Evolutionary conservation across 2,329 filamentous ascomycete genomes (phyloP).

Genomic region (Drechslerella stenobrocha): DNA sequence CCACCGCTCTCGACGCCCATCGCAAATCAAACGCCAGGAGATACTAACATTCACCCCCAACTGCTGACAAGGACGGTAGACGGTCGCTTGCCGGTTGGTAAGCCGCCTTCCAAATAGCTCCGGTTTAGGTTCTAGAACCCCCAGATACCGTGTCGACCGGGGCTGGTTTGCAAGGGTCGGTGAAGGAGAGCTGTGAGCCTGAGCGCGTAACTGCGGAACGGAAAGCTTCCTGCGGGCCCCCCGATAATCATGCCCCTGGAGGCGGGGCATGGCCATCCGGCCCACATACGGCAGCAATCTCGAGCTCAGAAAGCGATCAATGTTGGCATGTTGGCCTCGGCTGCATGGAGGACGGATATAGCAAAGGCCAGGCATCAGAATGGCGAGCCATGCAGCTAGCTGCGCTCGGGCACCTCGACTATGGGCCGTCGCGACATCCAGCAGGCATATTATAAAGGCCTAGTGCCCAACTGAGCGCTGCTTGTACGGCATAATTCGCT

Average conservation of each 20-base stretch:
- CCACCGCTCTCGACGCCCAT: neutral
- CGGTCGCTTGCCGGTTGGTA: no score
- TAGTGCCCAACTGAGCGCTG: neutral
- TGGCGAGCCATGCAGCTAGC: neutral
- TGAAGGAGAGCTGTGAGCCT: neutral
- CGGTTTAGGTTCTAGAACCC: no score
- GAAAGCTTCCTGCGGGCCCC: neutral
- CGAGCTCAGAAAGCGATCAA: no score
- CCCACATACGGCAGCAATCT: neutral
- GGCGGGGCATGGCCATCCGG: neutral
- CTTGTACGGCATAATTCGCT: slow-evolving; percentile 1
- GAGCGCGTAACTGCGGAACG: slow-evolving; percentile 2
- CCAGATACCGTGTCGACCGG: no score
- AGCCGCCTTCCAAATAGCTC: no score
- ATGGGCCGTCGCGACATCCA: no score
- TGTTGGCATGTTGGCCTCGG: neutral
- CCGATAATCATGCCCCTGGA: neutral
- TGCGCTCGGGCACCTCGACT: no score
- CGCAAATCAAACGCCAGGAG: no score
- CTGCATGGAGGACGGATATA: neutral
- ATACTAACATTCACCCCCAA: neutral
- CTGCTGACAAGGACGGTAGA: no score
- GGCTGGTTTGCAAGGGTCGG: no score
- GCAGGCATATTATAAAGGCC: no score
- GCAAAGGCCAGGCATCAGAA: neutral